Base-by-base conservation (phyloP, 148 eudicot species). In the Vaccinium myrtillus region DNA sequence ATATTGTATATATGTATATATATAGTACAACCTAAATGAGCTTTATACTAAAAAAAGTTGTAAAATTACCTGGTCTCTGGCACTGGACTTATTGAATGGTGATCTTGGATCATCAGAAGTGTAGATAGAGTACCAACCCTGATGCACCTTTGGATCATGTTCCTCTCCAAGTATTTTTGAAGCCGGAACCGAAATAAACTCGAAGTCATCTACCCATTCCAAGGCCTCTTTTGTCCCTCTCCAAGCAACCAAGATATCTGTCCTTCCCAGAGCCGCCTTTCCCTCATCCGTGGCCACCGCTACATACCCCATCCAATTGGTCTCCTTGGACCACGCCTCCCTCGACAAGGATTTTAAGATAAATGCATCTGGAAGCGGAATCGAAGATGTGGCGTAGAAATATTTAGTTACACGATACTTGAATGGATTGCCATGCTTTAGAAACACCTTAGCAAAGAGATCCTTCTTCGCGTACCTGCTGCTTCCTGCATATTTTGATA, bases 291-390 rank as follows among this genome's bases (percentile, higher is more conserved):
- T 90, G 0, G 92, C 94, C 75, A 91, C 95, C 46, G 95, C 95
- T 0, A 93, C 92, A 27, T 78, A 94, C 53, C 98, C 98, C 30
- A 94, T 92, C 88, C 90, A 94, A 58, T 94, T 94, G 0, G 93
- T 91, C 87, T 93, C 95, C 88, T 84, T 93, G 55, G 90, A 86
- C 98, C 94, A 91, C 5, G 93, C 94, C 83, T 93, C 95, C 78
- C 95, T 86, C 9, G 98, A 92, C 82, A 87, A n/a, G 7, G 98
- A 90, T 90, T 88, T 92, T 3, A 83, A 11, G 11, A 94, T 86
- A 81, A 94, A 91, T 10, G 92, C 90, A 25, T 92, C 93, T 0
- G 98, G 98, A 18, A 91, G 83, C 1, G 53, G 56, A 8, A 87
- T 36, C 0, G 95, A 92, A 10, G 98, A 92, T 2, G 98, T 93